phyloP scores from a whole-genome alignment of 768 basidiomycete genomes.

The Russula foetens region DNA sequence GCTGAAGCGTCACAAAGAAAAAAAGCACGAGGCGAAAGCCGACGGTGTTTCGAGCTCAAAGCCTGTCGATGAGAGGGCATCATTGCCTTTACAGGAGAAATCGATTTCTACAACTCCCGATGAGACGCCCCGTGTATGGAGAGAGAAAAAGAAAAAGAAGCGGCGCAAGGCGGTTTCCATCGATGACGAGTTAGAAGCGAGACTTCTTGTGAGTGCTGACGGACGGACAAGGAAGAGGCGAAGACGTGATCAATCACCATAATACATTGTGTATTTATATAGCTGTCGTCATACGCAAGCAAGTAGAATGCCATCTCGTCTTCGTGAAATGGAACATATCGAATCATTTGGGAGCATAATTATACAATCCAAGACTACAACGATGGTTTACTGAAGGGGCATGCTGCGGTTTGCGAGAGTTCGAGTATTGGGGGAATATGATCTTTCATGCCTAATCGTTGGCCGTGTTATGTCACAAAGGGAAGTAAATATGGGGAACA shows the following conservation, averaged over 20 bases:
- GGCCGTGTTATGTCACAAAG: background rate
- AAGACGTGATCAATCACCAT: slow-evolving; percentile 1
- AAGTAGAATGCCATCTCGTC: background rate
- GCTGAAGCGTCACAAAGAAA: slow-evolving; percentile 8
- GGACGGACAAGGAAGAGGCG: background rate
- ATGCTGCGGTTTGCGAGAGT: slow-evolving; percentile 11
- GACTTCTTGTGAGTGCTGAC: background rate
- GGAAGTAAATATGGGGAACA: background rate
- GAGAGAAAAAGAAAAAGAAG: slow-evolving; percentile 17
- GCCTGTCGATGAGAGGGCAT: background rate
- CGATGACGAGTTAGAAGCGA: background rate
- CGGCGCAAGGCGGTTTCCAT: background rate
- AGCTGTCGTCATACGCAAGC: background rate
- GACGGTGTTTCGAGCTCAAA: background rate
- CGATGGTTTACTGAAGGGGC: slow-evolving; percentile 10
- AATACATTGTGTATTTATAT: background rate
- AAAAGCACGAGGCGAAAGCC: slow-evolving; percentile 1
- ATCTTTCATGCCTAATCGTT: slow-evolving; percentile 11
- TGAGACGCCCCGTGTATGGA: background rate
- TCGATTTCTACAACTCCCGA: background rate
- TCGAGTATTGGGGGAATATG: slow-evolving; percentile 1
- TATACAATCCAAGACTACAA: slow-evolving; percentile 20
- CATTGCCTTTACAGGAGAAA: background rate
- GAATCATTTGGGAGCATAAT: slow-evolving; percentile 12
- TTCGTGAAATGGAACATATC: slow-evolving; percentile 2